Conservation (phyloP, 1,284 basidiomycete species). For the Fomitopsis pinicola region DNA sequence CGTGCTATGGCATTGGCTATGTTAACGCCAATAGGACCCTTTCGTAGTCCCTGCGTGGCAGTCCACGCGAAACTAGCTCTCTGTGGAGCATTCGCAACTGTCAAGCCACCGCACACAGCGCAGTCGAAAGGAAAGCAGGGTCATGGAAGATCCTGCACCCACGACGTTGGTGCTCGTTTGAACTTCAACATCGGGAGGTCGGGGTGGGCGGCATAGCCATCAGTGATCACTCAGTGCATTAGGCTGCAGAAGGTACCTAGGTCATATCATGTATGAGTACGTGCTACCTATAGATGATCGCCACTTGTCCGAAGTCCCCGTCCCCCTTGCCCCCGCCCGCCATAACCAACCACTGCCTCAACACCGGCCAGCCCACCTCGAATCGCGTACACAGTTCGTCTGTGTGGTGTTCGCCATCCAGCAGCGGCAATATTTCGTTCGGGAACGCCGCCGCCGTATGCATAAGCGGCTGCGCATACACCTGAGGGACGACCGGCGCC, state of each 20-base stretch:
- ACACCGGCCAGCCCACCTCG: slow-evolving; percentile 78
- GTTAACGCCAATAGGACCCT: slow-evolving; percentile 73
- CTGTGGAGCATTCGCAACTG: background rate
- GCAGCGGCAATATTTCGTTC: slow-evolving; percentile 52
- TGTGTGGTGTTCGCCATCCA: slow-evolving; percentile 88
- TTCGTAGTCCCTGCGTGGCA: slow-evolving; percentile 33
- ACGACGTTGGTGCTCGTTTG: background rate
- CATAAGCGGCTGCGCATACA: slow-evolving; percentile 22
- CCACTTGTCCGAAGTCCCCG: slow-evolving; percentile 45
- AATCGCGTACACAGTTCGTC: slow-evolving; percentile 87
- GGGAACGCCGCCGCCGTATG: slow-evolving; percentile 36
- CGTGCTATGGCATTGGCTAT: slow-evolving; percentile 78
- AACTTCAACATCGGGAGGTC: no score
- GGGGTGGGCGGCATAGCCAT: background rate
- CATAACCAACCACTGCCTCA: slow-evolving; percentile 70
- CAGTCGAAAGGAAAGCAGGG: background rate
- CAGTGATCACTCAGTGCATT: background rate
- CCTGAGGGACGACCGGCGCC: slow-evolving; percentile 21
- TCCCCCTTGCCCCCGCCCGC: slow-evolving; percentile 55
- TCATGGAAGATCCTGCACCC: no score
- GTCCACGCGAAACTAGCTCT: background rate
- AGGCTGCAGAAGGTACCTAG: background rate
- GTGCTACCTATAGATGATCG: slow-evolving; percentile 42
- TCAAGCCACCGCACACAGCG: background rate
- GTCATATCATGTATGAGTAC: background rate